Conservation (phyloP, 2,329 filamentous ascomycete genomes). For the Teratosphaeria zuluensis region DNA sequence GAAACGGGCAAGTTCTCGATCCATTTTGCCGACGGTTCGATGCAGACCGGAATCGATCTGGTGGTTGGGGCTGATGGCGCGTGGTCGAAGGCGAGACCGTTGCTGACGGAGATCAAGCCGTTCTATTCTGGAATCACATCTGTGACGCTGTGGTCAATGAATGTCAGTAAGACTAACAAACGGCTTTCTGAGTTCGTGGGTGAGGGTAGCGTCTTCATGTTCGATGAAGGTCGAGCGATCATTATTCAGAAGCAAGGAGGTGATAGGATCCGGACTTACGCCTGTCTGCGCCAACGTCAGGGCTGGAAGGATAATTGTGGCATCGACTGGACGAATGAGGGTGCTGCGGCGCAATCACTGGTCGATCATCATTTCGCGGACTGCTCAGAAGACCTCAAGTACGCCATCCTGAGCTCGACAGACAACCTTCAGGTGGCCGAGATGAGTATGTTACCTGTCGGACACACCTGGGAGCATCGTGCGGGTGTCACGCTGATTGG, state of each 20-base stretch:
- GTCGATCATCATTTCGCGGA: slow-evolving; percentile 26
- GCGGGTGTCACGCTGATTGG: slow-evolving; percentile 45
- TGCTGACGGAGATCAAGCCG: slow-evolving; percentile 24
- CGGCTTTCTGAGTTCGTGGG: slow-evolving; percentile 25
- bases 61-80: slow-evolving; percentile 37
- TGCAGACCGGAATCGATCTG: slow-evolving; percentile 25
- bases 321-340: slow-evolving; percentile 6
- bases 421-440: slow-evolving; percentile 13
- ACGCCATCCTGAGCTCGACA: not conserved
- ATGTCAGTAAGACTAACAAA: slow-evolving; percentile 15
- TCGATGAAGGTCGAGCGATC: slow-evolving; percentile 1
- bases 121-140: slow-evolving; percentile 21
- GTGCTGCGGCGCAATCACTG: slow-evolving; percentile 8
- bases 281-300: slow-evolving; percentile 8
- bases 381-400: slow-evolving; percentile 34
- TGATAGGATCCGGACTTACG: slow-evolving; percentile 10
- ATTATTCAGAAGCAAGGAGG: slow-evolving; percentile 12
- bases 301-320: slow-evolving; percentile 8
- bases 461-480: slow-evolving; percentile 36
- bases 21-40: slow-evolving; percentile 16
- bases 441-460: slow-evolving; percentile 26
- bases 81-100: slow-evolving; percentile 29
- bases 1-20: not conserved
- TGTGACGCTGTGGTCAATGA: slow-evolving; percentile 9
- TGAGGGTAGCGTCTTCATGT: slow-evolving; percentile 16